Evolutionary conservation across 2,329 filamentous ascomycete genomes (phyloP), one percentile per base, ranked within the genome.

Genomic region (Elsinoe fawcettii): DNA sequence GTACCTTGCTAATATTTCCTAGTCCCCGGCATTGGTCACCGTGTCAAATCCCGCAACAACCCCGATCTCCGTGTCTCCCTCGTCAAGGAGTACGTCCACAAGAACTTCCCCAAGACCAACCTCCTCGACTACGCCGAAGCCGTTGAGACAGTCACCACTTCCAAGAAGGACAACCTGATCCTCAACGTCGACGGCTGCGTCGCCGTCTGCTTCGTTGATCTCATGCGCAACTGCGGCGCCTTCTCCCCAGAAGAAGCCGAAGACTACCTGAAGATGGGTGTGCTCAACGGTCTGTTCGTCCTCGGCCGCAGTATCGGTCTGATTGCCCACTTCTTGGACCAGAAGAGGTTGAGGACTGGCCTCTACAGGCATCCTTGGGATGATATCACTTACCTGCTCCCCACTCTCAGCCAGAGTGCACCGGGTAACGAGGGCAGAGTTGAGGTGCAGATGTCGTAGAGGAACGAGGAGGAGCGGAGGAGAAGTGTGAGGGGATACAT

Each of bases 161-260:
- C 90, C 64, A 99, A 99, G 88, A 99, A 99, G 84, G 93, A 99
- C 80, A 99, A 97, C 82, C 84, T 99, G 66, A 99, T 99, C 68
- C 86, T 99, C 70, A 99, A 99, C 81, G 93, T 99, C 60, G 93
- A 97, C 72, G 93, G 93, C 68, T 96, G 90, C 74, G 88, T 99
- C 70, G 93, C 93, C 65, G 93, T 99, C 73, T 96, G 91, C 86
- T 99, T 99, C 72, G 91, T 99, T 64, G 93, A 99, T 71, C 81
- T 99, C 63, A 81, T 99, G 77, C 89, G 93, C 76, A 96, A 96
- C 84, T 96, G 91, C 73, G 93, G 93, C 74, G 92, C 93, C 57
- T 99, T 99, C 83, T 92, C 87, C 65, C 74, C 84, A 51, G 93
- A 99, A 76, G 93, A 99, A 80, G 91, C 91, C 55, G 93, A 99